Evolutionary conservation across 228 moss, liverwort and hornwort species (phyloP).

Genomic region (Sphagnum magellanicum): DNA sequence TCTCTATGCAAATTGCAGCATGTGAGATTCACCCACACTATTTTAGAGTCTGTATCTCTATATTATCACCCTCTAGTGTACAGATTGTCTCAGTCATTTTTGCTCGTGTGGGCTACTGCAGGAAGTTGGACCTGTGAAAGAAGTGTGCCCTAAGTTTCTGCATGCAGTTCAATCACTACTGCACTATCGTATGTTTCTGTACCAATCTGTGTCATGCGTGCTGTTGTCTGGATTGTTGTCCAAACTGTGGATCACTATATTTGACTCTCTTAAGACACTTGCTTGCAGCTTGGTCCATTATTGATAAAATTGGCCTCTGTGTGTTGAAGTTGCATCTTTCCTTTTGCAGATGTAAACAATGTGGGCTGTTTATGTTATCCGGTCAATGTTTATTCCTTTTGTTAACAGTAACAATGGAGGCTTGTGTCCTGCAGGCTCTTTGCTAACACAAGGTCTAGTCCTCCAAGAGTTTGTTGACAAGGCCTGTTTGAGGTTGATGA

Average conservation of each 20-base stretch:
- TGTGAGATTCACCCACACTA: too few species aligned
- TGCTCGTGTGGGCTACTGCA: constrained; percentile 19
- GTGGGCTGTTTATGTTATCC: too few species aligned
- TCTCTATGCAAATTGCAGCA: too few species aligned
- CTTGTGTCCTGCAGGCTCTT: constrained; percentile 36
- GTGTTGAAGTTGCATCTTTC: too few species aligned
- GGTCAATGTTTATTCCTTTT: too few species aligned
- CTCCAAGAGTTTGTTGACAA: constrained; percentile 82
- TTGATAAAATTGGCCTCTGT: too few species aligned
- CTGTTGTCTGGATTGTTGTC: background rate
- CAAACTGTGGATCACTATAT: background rate
- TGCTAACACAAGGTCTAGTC: constrained; percentile 31
- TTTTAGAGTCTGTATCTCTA: too few species aligned
- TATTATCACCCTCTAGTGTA: too few species aligned
- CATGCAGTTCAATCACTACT: constrained; percentile 84
- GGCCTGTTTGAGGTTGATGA: constrained; percentile 97
- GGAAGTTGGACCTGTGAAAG: constrained; percentile 96
- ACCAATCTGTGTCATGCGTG: background rate
- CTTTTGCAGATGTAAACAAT: too few species aligned
- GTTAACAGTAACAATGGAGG: background rate
- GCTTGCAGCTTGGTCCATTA: too few species aligned
- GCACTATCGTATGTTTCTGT: constrained; percentile 71
- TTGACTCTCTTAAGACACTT: background rate
- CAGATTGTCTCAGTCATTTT: too few species aligned
- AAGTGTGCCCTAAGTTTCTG: constrained; percentile 85